Evolutionary conservation across 176 grass and related monocot species (phyloP), one percentile per base, ranked within the genome.

Genomic region (Saccharum spontaneum): DNA sequence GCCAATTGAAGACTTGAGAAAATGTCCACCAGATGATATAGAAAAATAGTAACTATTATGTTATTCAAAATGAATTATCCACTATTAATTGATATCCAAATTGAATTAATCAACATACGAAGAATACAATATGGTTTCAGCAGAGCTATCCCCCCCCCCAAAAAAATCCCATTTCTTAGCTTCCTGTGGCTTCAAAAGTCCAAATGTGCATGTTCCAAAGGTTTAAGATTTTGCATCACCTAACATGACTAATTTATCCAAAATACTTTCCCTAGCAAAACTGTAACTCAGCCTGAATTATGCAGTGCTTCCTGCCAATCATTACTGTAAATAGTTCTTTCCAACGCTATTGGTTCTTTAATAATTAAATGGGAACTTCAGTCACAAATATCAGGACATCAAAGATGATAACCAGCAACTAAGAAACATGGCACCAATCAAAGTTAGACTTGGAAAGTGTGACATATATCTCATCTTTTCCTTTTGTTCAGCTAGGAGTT

Each of bases 1-100:
- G 91, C 72, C 33, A 26, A 70, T 81, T 77, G 33, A 69, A 65
- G 6, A 76, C 74, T 76, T 71, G 67, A 69, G 54, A 4, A 92
- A 85, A 69, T 34, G n/a, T 3, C 64, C 10, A 39, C 38, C 22
- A 46, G 23, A 73, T 83, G 69, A 1, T 12, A 28, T 67, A 7
- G 20, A 5, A 79, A 15, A 65, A 77, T 54, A 30, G 20, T 45
- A 79, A 36, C 28, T 65, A 54, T 71, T 55, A 76, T 64, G 9
- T 46, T 17, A 78, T 50, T 45, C 61, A 76, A 34, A 34, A 26
- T 76, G 33, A 66, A 67, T 45, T 74, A 57, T 45, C 31, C 10
- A 23, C 31, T 81, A 70, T 68, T 54, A 28, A 38, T 69, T 30
- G 61, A 44, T 15, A 46, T 85, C 24, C 10, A 70, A 68, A 43